Base-by-base conservation (phyloP, 371 early-diverging fungal species). In the Smittium mucronatum region DNA sequence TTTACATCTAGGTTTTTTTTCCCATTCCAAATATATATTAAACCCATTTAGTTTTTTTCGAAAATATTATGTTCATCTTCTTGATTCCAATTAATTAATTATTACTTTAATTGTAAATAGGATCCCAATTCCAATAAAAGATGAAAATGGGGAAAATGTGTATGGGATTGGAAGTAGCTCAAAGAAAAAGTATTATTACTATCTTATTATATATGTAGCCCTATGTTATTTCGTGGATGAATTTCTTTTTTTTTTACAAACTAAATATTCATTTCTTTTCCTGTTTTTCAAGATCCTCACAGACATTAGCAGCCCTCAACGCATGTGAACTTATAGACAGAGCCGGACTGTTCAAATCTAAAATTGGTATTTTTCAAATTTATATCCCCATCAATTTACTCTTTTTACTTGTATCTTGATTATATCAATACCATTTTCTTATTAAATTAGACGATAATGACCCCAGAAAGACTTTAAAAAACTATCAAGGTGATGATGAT, bases 281-380 rank as follows among this genome's bases (percentile, higher is more conserved):
- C n/a, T n/a, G 28, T 63, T 63, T 11, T 16, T 63, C 28, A 16
- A 63, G 63, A 32, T 33, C 32, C 17, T 72, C 78, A 25, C 73
- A 78, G 57, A 63, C 69, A 26, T 69, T 64, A n/a, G 78, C 78
- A 0, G 72, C 74, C 36, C n/a, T 73, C 11, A 64, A 73, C 57
- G 76, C 78, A 15, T 68, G 75, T n/a, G 63, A 73, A 34, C 69
- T 69, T 34, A 69, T 78, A 57, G 78, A 73, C 28, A 69, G 59
- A 28, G 64, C 64, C 15, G 73, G 77, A 16, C 64, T 69, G 31
- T 30, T 77, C 30, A 34, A 70, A 58, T 65, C 16, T 64, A 68
- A 33, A 5, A 1, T 34, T 16, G 17, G 28, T 63, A 35, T 2
- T 25, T 2, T 29, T 35, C n/a, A n/a, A n/a, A n/a, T n/a, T n/a